Evolutionary conservation across 768 basidiomycete species (phyloP).

Genomic region (Chiua virens): DNA sequence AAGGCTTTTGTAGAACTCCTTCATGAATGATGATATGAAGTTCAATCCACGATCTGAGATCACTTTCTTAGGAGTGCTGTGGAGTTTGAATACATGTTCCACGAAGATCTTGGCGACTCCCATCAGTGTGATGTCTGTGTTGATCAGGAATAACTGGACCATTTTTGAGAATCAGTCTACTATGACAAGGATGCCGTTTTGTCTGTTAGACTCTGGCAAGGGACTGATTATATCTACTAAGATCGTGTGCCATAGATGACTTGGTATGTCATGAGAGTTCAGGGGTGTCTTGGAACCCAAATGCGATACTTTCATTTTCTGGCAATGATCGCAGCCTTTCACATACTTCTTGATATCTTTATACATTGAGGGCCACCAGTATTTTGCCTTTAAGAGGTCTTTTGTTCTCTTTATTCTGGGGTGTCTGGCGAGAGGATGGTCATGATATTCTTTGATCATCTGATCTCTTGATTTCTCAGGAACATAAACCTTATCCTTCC

Average conservation of each 20-base stretch:
- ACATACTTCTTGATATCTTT: no score
- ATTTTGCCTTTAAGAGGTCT: background rate
- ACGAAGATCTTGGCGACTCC: conserved; percentile 19
- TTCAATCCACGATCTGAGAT: conserved; percentile 18
- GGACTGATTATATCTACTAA: conserved; percentile 2
- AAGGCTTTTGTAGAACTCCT: no score
- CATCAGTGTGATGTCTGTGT: conserved; percentile 2
- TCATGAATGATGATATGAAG: conserved; percentile 24
- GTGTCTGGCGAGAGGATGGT: background rate
- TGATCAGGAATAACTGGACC: background rate
- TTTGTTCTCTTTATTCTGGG: conserved; percentile 17
- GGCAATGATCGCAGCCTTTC: no score
- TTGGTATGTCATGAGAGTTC: conserved; percentile 25
- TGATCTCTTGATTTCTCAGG: no score
- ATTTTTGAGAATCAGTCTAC: conserved; percentile 6
- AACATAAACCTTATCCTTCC: no score
- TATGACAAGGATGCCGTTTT: background rate
- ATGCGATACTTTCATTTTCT: no score
- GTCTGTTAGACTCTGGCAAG: background rate
- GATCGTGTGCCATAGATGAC: background rate
- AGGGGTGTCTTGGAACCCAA: background rate
- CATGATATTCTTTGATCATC: background rate
- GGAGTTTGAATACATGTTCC: conserved; percentile 24
- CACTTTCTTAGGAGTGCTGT: conserved; percentile 25
- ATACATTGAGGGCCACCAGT: no score